Percentiles rank a stretch among this genome's conserved stretches.
Evolutionary conservation across 1,284 basidiomycete species (phyloP).

Genomic region (Cryptococcus deneoformans): DNA sequence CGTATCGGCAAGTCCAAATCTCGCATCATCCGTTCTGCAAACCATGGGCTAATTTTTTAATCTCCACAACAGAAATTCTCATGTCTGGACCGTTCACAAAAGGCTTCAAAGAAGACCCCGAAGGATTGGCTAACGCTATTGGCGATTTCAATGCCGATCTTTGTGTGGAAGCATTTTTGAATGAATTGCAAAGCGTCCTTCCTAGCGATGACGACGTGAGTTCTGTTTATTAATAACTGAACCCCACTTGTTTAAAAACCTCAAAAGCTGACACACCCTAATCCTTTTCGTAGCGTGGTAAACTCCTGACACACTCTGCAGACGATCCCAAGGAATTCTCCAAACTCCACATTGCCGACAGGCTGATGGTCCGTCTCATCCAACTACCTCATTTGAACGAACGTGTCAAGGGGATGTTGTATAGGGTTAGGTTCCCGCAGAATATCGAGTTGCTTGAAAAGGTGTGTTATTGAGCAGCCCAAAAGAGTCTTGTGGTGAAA

Average conservation of each 20-base stretch:
- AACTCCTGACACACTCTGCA: conserved; percentile 76
- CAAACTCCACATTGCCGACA: conserved; percentile 86
- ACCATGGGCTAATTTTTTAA: conserved; percentile 3
- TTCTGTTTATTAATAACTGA: conserved; percentile 1
- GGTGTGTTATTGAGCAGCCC: conserved; percentile 20
- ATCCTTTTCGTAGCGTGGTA: conserved; percentile 62
- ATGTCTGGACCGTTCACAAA: conserved; percentile 71
- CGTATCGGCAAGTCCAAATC: conserved; percentile 64
- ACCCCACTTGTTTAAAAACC: conserved; percentile 1
- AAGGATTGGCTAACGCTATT: conserved; percentile 78
- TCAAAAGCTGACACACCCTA: conserved; percentile 3
- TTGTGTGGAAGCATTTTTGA: conserved; percentile 81
- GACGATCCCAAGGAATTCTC: conserved; percentile 78
- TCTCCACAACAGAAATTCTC: conserved; percentile 67
- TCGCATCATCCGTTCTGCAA: conserved; percentile 8
- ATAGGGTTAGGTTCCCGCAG: conserved; percentile 80
- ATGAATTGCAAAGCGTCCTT: conserved; percentile 77
- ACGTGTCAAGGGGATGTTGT: conserved; percentile 92
- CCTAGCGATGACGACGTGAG: conserved; percentile 83
- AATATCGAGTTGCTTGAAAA: conserved; percentile 63
- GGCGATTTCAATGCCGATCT: conserved; percentile 78
- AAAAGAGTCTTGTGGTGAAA: background rate
- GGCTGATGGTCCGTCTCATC: conserved; percentile 95
- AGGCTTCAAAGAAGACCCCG: conserved; percentile 63
- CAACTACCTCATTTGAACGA: conserved; percentile 90